phyloP scores from a whole-genome alignment of 2,329 filamentous ascomycete species.

The Beauveria rudraprayagi region DNA sequence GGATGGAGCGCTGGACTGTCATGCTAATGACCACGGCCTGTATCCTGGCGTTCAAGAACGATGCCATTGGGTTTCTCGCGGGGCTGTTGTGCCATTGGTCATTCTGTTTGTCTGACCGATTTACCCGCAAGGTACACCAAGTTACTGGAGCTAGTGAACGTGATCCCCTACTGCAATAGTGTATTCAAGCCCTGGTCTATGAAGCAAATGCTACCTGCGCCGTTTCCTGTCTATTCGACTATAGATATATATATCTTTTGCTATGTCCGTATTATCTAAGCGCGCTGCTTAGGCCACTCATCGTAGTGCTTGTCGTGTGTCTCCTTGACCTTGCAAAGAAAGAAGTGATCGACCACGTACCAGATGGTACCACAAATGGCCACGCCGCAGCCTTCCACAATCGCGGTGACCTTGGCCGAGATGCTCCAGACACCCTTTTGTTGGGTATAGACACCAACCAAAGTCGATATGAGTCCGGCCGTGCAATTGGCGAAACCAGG shows the following conservation, averaged over 20 bases:
- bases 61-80: constrained; percentile 76
- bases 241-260: neutral
- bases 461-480: constrained; percentile 40
- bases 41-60: constrained; percentile 80
- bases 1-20: constrained; percentile 71
- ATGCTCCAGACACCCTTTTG: constrained; percentile 36
- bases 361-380: constrained; percentile 22
- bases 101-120: constrained; percentile 42
- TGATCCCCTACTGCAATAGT: constrained; percentile 23
- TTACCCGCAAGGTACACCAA: constrained; percentile 29
- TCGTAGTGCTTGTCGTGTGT: constrained; percentile 21
- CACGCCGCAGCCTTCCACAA: constrained; percentile 26
- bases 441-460: constrained; percentile 42
- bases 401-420: constrained; percentile 29
- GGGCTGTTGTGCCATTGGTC: constrained; percentile 73
- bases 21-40: constrained; percentile 84
- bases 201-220: neutral
- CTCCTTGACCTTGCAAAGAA: constrained; percentile 23
- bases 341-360: constrained; percentile 22
- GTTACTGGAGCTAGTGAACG: constrained; percentile 20
- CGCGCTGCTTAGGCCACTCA: constrained; percentile 12
- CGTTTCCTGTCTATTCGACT: neutral
- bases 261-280: neutral
- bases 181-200: neutral
- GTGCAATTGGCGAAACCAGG: constrained; percentile 37